A percentile compares a stretch with the other conserved stretches of the same genome.
These are phyloP conservation scores for Pseudogymnoascus sp. DNA, from an alignment of 2,329 filamentous ascomycete species.

Conservation along the genomic window DNA sequence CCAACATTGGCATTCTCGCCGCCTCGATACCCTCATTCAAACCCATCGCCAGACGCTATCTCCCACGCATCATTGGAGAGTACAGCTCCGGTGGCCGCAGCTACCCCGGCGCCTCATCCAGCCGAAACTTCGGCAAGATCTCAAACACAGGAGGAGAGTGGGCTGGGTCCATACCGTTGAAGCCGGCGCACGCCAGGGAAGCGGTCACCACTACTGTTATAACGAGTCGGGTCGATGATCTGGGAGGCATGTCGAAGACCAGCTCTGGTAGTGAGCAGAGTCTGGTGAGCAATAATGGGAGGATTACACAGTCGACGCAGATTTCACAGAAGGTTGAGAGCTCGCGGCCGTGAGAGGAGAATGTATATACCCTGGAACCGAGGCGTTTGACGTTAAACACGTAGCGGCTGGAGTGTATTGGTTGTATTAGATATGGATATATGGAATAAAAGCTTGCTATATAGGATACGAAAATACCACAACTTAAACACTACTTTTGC, in stretches of 20 bases:
- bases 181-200: neutral
- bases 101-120: constrained; percentile 1
- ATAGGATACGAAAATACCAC: neutral
- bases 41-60: constrained; percentile 33
- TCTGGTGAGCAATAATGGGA: constrained; percentile 6
- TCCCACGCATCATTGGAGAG: constrained; percentile 30
- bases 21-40: constrained; percentile 36
- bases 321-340: constrained; percentile 9
- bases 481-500: neutral
- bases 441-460: neutral
- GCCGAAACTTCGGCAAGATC: neutral
- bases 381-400: neutral
- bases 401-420: neutral
- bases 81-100: constrained; percentile 5
- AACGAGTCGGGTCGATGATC: neutral
- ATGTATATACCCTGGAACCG: neutral
- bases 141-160: neutral
- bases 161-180: neutral
- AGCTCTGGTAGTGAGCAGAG: constrained; percentile 9
- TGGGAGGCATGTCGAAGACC: neutral
- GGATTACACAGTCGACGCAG: constrained; percentile 9
- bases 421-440: neutral
- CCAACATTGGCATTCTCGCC: constrained; percentile 36
- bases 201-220: constrained; percentile 8
- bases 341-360: neutral